Evolutionary conservation across 208 protist species (phyloP).

Genomic region (Kentomonas sorsogonicus): DNA sequence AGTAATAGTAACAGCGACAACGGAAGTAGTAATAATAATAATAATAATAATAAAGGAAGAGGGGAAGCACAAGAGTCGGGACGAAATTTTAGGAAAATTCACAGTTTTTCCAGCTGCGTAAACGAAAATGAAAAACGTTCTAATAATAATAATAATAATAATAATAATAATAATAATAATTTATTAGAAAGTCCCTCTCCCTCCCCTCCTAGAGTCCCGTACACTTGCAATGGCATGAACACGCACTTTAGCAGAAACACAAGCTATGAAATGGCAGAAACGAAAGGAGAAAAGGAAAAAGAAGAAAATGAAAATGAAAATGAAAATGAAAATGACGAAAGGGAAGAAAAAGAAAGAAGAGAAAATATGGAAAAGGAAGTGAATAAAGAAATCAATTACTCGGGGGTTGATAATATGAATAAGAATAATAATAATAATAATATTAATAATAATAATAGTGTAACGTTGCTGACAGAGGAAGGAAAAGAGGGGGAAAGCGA

Average conservation of each 20-base stretch:
- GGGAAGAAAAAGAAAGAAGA: constrained; percentile 1
- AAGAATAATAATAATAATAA: constrained; percentile 5
- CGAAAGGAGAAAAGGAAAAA: constrained; percentile 1
- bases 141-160: constrained; percentile 7
- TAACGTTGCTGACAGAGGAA: background rate
- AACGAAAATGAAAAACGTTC: background rate
- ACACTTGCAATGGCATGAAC: no score
- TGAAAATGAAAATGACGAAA: background rate
- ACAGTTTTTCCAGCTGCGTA: no score
- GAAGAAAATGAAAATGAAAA: background rate
- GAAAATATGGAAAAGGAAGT: constrained; percentile 5
- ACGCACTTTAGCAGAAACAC: no score
- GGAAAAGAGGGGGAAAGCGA: background rate
- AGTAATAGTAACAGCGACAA: background rate
- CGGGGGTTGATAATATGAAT: background rate
- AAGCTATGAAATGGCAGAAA: no score
- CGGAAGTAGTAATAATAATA: background rate
- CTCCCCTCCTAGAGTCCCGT: background rate
- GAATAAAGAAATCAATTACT: background rate
- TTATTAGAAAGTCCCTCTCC: background rate
- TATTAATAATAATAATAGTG: constrained; percentile 1
- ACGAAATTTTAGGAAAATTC: no score
- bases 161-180: background rate
- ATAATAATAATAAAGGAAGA: constrained; percentile 1
- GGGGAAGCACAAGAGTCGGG: no score